phyloP scores from a whole-genome alignment of 306 rosid species.

The Begonia peltatifolia region DNA sequence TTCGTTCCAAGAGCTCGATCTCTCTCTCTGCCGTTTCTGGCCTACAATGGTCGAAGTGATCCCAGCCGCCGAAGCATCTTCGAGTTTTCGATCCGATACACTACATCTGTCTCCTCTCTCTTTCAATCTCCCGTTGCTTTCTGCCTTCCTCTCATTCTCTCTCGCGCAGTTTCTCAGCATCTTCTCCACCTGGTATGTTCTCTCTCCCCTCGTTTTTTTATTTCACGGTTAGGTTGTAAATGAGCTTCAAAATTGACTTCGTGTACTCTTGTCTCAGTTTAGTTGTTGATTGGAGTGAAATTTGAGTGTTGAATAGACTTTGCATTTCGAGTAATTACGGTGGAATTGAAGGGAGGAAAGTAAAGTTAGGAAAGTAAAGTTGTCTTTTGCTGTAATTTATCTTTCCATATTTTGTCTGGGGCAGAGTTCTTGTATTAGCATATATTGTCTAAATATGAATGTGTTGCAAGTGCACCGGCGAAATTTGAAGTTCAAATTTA shows the following conservation, averaged over 20 bases:
- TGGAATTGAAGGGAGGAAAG: neutral
- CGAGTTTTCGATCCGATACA: conserved; percentile 15
- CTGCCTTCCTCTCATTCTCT: conserved; percentile 36
- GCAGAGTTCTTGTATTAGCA: too few relatives aligned
- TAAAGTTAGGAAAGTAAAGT: neutral
- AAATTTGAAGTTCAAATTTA: too few relatives aligned
- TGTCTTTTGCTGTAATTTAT: neutral
- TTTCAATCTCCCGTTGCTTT: conserved; percentile 29
- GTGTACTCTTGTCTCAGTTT: neutral
- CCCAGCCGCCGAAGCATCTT: conserved; percentile 26
- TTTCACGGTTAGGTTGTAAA: neutral
- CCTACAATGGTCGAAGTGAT: conserved; percentile 30
- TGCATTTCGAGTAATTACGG: neutral
- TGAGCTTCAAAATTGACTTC: neutral
- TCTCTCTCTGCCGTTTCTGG: neutral
- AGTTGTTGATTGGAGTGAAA: neutral
- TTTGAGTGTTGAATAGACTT: neutral
- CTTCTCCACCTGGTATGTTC: conserved; percentile 31
- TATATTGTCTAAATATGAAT: too few relatives aligned
- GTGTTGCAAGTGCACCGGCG: too few relatives aligned
- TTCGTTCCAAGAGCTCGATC: neutral
- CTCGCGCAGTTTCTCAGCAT: conserved; percentile 41
- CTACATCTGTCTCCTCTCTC: conserved; percentile 15
- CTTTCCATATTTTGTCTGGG: too few relatives aligned
- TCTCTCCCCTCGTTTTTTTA: neutral